A percentile compares a stretch with the other conserved stretches of the same genome.
These are phyloP conservation scores for Microdochium nivale DNA, from an alignment of 2,329 filamentous ascomycete genomes.

Conservation along the genomic window DNA sequence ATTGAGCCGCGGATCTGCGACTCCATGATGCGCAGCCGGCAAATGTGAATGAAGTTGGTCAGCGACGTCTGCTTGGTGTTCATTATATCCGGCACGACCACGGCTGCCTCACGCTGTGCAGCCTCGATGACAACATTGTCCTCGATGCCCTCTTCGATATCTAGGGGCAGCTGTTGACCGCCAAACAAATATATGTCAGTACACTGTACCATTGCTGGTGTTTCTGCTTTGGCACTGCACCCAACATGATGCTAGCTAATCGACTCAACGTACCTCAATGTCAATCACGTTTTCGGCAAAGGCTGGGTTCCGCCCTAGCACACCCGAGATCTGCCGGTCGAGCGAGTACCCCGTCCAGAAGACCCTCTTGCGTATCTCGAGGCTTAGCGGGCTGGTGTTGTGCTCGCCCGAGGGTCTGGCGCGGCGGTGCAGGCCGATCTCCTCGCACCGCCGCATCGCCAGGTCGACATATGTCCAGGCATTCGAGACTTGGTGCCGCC, in stretches of 20 bases:
- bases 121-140: constrained; percentile 6
- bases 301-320: constrained; percentile 19
- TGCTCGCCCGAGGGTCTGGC: constrained; percentile 1
- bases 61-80: constrained; percentile 14
- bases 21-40: constrained; percentile 10
- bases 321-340: constrained; percentile 20
- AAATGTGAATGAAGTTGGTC: constrained; percentile 14
- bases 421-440: constrained; percentile 13
- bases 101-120: background rate
- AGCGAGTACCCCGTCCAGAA: constrained; percentile 23
- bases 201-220: no score
- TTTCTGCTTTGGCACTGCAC: background rate
- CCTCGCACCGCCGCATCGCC: constrained; percentile 12
- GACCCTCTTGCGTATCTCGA: constrained; percentile 16
- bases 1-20: constrained; percentile 6
- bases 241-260: no score
- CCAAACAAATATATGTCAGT: no score
- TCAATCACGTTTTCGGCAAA: constrained; percentile 20
- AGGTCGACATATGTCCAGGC: constrained; percentile 12
- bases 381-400: constrained; percentile 7
- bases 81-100: constrained; percentile 2
- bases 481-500: constrained; percentile 7
- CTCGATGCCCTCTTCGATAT: constrained; percentile 14
- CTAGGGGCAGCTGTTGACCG: constrained; percentile 13
- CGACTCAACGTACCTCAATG: constrained; percentile 11